Base-by-base conservation (phyloP, 805 yeast species). In the Danielia reshetovae region DNA sequence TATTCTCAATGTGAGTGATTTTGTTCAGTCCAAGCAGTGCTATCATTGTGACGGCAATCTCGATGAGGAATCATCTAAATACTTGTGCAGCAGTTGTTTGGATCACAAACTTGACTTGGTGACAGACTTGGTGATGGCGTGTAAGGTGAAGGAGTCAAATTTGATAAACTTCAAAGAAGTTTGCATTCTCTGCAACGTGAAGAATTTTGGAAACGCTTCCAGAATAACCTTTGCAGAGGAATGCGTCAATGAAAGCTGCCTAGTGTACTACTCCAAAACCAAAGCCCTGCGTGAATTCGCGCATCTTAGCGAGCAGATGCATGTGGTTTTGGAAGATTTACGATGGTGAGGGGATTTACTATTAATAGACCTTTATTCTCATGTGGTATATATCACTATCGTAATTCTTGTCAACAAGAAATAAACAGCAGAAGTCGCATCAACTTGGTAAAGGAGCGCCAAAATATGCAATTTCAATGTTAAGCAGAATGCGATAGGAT, bases 231-330 rank as follows among this genome's bases (percentile, higher is more conserved):
- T 38, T 18, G 37, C 44, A 11, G 43, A 46, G 12, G 17, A 37
- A 16, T 85, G 94, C 51, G 60, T 57, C 5, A 81, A 85, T 29
- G 70, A 70, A 23, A 87, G 80, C 48, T 85, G 94, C 51, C 69
- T 79, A 0, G 60, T 79, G 0, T 84, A 70, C 49, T 85, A 69
- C 49, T 64, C 74, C 6, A 65, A 79, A 31, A 59, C 72, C 9
- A 73, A 75, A 46, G 60, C 70, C 2, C 35, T 22, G 11, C 32
- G 34, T 13, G 45, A 46, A 18, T 11, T 25, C 12, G 24, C 19
- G n/a, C 23, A 16, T 13, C 7, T 27, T 2, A 7, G n/a, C n/a
- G 13, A 10, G 7, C 22, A 29, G 13, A 14, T n/a, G 12, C 9
- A 13, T 2, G 26, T n/a, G 11, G 27, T 36, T 14, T 6, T 24